Evolutionary conservation across 768 basidiomycete genomes (phyloP).

Genomic region (Dioszegia aurantiaca): DNA sequence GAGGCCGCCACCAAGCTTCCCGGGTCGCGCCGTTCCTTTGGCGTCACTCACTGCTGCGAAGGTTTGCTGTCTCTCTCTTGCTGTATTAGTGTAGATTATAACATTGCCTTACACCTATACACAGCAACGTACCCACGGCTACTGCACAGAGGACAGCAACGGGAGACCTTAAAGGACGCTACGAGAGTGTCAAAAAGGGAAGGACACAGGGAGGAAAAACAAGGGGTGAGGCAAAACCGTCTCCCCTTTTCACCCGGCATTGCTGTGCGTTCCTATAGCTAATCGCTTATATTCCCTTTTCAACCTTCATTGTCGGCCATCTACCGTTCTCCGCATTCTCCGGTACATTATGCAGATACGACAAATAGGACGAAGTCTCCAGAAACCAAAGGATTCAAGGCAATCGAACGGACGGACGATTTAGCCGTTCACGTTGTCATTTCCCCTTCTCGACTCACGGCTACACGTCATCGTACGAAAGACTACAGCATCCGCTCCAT

Average conservation of each 20-base stretch:
- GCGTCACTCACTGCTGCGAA: neutral
- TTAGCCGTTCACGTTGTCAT: neutral
- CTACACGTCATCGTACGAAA: conserved; percentile 1
- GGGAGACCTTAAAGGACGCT: too few species aligned
- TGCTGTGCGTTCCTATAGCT: neutral
- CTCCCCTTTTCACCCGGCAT: neutral
- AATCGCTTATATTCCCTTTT: neutral
- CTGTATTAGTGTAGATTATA: too few species aligned
- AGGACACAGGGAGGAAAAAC: neutral
- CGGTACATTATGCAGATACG: too few species aligned
- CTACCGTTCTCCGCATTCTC: too few species aligned
- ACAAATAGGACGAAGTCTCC: too few species aligned
- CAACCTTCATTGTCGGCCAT: neutral
- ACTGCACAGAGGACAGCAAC: too few species aligned
- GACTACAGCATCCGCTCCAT: too few species aligned
- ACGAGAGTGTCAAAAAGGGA: neutral
- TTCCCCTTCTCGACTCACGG: neutral
- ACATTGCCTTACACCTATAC: too few species aligned
- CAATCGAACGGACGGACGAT: too few species aligned
- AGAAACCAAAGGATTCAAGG: too few species aligned
- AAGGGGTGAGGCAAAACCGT: neutral
- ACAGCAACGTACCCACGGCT: too few species aligned
- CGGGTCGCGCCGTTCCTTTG: neutral
- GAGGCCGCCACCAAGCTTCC: neutral
- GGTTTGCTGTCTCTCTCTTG: neutral